phyloP scores from a whole-genome alignment of 129 eudicot genomes.

The Centaurea solstitialis region DNA sequence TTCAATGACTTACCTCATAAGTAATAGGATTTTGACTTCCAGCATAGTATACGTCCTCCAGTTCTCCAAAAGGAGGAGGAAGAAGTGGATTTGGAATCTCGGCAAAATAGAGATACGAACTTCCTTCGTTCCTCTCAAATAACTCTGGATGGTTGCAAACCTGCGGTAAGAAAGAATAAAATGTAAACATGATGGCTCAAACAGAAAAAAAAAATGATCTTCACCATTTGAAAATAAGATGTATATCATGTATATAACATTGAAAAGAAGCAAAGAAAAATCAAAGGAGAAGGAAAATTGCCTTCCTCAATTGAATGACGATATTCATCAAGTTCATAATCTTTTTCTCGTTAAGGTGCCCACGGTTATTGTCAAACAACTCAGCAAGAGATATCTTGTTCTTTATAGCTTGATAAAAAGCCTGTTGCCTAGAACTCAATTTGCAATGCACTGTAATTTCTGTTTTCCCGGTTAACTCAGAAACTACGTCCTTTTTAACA shows the following conservation, averaged over 20 bases:
- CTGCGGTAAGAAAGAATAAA: conserved; percentile 42
- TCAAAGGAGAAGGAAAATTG: background rate
- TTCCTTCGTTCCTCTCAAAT: conserved; percentile 99
- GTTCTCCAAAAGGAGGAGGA: conserved; percentile 85
- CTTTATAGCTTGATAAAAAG: conserved; percentile 90
- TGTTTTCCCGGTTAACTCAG: conserved; percentile 74
- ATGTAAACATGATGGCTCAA: conserved; percentile 2
- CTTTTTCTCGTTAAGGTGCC: conserved; percentile 72
- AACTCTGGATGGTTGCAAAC: conserved; percentile 99
- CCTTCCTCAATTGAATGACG: conserved; percentile 90
- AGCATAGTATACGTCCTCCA: conserved; percentile 76
- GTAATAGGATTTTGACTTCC: conserved; percentile 85
- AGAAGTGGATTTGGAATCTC: conserved; percentile 78
- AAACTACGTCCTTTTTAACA: conserved; percentile 78
- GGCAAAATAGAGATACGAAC: conserved; percentile 73
- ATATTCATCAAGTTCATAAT: conserved; percentile 78
- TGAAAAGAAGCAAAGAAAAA: background rate
- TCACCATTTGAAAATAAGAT: conserved; percentile 2
- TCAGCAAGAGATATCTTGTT: conserved; percentile 88
- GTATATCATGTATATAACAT: background rate
- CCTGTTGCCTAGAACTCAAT: conserved; percentile 85
- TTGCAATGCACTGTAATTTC: conserved; percentile 80
- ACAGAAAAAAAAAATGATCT: conserved; percentile 1
- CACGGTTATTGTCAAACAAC: conserved; percentile 71
- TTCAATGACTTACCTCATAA: conserved; percentile 48